Base-by-base conservation (phyloP, 768 basidiomycete species). In the Aureoboletus auriporus region DNA sequence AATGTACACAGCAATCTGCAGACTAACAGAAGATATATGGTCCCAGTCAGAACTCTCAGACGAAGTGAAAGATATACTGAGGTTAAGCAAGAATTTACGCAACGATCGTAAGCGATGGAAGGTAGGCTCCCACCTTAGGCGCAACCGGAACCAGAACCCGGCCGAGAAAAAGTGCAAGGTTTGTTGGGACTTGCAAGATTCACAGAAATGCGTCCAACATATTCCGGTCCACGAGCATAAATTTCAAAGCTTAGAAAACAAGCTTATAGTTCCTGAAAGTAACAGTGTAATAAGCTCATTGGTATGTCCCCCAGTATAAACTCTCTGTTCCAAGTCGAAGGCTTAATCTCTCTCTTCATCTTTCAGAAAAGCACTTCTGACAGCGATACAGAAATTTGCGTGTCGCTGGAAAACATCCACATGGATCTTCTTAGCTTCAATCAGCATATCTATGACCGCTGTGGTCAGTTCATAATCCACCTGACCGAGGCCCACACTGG, bases 361-460 rank as follows among this genome's bases (percentile, higher is more conserved):
- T 1, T 44, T 8, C 20, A n/a, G 6, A 27, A 20, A 11, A 2
- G 10, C 11, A 1, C 2, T 13, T 31, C 30, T 17, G 13, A n/a
- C 3, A 49, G 11, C 10, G 13, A 29, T 11, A 33, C 8, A 28
- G 26, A 23, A 10, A 30, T 33, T 3, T 7, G n/a, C n/a, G 7
- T 54, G 0, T 1, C 11, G 0, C 11, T 53, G 7, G 5, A 1
- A 1, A 1, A 5, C 0, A 6, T 46, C 0, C 0, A 13, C 1
- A 0, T 39, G 0, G 3, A 45, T 8, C 1, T 2, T 1, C 4
- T 53, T 0, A 30, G 2, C 0, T 47, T 39, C 3, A 8, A 51
- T 44, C 23, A 0, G 2, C 11, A 48, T 0, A 45, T 54, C 5
- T 53, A 45, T 4, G 8, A 42, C 0, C 13, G 6, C 7, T 54